phyloP scores from a whole-genome alignment of 305 asterid genomes.

The Solanum hybrid region DNA sequence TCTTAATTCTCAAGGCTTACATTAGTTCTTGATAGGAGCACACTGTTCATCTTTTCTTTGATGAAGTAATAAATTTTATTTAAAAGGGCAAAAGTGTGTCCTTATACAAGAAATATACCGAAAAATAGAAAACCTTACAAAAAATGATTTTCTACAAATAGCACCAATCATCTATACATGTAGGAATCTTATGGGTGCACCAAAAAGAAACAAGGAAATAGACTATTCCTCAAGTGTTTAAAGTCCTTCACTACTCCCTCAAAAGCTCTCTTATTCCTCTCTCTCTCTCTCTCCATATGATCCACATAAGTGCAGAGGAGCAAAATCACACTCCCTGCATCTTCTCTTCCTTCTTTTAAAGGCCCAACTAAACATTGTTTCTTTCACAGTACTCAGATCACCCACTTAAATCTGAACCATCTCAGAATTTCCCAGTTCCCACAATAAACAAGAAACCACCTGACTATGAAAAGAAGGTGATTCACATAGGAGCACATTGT shows the following conservation, averaged over 20 bases:
- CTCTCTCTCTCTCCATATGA: not conserved
- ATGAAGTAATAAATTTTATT: not conserved
- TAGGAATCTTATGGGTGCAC: not conserved
- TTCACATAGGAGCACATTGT: not conserved
- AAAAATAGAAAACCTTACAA: not conserved
- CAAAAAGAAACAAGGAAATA: not conserved
- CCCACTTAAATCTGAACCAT: not conserved
- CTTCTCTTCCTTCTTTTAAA: not conserved
- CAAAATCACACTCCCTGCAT: not conserved
- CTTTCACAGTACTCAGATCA: not conserved
- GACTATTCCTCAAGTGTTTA: not conserved
- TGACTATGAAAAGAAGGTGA: not conserved
- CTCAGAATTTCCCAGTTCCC: not conserved
- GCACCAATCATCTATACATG: not conserved
- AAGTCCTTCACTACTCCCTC: not conserved
- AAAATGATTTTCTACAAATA: not conserved
- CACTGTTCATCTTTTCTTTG: not conserved
- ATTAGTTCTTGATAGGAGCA: not conserved
- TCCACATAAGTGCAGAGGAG: not conserved
- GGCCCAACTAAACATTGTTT: not conserved
- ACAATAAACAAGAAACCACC: not conserved
- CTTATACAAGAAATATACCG: not conserved
- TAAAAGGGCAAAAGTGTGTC: not conserved
- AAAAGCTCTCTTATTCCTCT: not conserved
- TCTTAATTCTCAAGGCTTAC: not conserved